phyloP scores from a whole-genome alignment of 345 rosid genomes.

The Murraya paniculata region DNA sequence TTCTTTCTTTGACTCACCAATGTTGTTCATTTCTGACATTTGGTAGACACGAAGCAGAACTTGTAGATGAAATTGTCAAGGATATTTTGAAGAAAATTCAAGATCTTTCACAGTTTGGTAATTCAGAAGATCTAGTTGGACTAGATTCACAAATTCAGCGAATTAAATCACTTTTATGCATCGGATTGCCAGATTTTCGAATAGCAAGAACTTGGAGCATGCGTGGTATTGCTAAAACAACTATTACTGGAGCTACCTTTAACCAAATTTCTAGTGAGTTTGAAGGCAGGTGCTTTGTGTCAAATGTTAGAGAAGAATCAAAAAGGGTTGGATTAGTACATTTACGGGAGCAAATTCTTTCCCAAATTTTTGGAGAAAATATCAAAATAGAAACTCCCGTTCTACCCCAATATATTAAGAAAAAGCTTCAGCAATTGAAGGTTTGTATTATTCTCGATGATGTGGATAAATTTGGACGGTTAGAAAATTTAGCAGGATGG shows the following conservation, averaged over 20 bases:
- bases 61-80: neutral
- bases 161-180: neutral
- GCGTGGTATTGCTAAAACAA: neutral
- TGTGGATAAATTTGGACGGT: neutral
- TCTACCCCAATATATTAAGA: neutral
- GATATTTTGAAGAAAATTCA: neutral
- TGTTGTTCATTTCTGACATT: no score
- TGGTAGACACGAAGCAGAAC: neutral
- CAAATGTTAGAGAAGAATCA: neutral
- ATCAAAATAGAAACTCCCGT: neutral
- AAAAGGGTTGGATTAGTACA: neutral
- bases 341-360: neutral
- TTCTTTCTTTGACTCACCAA: no score
- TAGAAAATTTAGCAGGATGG: neutral
- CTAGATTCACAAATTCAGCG: neutral
- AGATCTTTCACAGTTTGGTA: neutral
- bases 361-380: neutral
- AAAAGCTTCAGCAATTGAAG: neutral
- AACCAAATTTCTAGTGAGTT: neutral
- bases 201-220: neutral
- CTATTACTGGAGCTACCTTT: neutral
- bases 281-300: neutral
- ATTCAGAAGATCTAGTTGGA: neutral
- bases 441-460: conserved; percentile 4
- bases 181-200: neutral